phyloP scores from a whole-genome alignment of 2,329 filamentous ascomycete species.

The Calonectria ilicicola region DNA sequence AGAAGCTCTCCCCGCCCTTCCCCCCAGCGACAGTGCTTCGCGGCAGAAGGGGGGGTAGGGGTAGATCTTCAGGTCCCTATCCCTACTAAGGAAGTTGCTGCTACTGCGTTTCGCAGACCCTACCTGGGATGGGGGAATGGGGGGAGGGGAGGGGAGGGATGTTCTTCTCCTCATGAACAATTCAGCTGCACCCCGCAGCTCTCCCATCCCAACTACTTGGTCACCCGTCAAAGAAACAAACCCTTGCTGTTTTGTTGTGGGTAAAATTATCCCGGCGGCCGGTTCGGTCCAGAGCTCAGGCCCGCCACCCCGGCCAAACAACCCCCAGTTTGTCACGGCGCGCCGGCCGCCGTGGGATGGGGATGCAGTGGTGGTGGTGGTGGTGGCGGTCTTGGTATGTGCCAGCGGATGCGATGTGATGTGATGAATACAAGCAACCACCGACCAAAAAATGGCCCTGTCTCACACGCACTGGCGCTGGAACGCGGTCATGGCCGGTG shows the following conservation, averaged over 20 bases:
- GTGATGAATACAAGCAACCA: neutral
- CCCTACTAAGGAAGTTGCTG: conserved; percentile 3
- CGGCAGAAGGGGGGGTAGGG: neutral
- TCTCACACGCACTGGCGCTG: neutral
- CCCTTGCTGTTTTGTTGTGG: conserved; percentile 5
- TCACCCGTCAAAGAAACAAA: neutral
- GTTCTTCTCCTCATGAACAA: conserved; percentile 10
- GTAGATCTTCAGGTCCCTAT: conserved; percentile 18
- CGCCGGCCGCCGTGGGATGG: neutral
- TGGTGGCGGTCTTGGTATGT: neutral
- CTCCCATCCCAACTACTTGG: conserved; percentile 17
- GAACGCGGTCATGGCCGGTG: neutral
- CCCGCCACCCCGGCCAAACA: neutral
- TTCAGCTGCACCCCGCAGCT: conserved; percentile 37
- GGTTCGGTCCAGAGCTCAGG: conserved; percentile 15
- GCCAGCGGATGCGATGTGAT: conserved; percentile 5
- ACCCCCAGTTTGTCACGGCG: conserved; percentile 4
- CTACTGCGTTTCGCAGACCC: neutral
- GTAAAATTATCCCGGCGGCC: conserved; percentile 10
- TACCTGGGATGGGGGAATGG: neutral
- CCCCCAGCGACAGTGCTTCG: neutral
- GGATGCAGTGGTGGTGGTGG: neutral
- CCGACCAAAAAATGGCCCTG: neutral
- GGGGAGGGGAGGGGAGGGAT: neutral
- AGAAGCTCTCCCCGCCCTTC: neutral